These are phyloP conservation scores for Teratosphaeria pseudoeucalypti DNA, from an alignment of 2,329 filamentous ascomycete species.

Conservation along the genomic window DNA sequence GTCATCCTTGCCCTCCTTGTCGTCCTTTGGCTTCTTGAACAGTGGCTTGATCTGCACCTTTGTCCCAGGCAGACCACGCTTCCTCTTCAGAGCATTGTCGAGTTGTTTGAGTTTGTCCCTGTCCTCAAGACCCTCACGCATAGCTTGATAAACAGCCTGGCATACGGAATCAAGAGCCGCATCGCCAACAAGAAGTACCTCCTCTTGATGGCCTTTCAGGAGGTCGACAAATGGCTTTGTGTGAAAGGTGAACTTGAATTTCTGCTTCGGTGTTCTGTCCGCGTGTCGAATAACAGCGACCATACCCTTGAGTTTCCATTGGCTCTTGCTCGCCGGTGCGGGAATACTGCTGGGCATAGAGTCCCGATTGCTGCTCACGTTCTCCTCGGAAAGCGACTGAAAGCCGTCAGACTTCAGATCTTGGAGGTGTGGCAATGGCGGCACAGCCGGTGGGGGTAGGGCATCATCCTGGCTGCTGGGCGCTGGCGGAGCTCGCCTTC, in stretches of 20 bases:
- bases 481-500: constrained; percentile 6
- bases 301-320: constrained; percentile 97
- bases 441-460: constrained; percentile 20
- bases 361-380: constrained; percentile 1
- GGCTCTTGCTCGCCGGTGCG: constrained; percentile 62
- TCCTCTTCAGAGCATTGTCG: constrained; percentile 79
- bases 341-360: constrained; percentile 27
- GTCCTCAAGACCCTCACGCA: constrained; percentile 73
- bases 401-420: not conserved
- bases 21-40: constrained; percentile 71
- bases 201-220: constrained; percentile 89
- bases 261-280: constrained; percentile 95
- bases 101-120: constrained; percentile 73
- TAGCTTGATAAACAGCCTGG: constrained; percentile 72
- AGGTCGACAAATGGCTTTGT: constrained; percentile 92
- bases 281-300: constrained; percentile 94
- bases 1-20: constrained; percentile 26
- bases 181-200: constrained; percentile 87
- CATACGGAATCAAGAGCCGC: constrained; percentile 81
- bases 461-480: constrained; percentile 14
- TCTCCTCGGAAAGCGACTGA: constrained; percentile 1
- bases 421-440: not conserved
- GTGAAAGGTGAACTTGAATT: constrained; percentile 99
- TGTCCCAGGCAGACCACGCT: constrained; percentile 86
- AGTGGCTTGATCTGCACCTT: constrained; percentile 99